phyloP scores from a whole-genome alignment of 192 early-diverging fungal species.

The Blastocladiella britannica region DNA sequence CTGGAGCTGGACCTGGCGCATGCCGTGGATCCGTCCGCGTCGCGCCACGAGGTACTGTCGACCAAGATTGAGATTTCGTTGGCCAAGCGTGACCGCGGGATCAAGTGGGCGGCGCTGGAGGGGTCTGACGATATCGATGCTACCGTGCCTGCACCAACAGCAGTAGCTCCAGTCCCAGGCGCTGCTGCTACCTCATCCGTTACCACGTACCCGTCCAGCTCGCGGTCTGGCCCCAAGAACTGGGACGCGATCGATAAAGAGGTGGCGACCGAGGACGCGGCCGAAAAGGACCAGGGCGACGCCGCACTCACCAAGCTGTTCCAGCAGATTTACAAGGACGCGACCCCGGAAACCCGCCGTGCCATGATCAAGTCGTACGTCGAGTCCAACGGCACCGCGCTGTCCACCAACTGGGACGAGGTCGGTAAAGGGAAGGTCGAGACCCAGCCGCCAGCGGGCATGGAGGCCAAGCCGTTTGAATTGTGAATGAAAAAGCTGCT shows the following conservation, averaged over 20 bases:
- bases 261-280: conserved; percentile 43
- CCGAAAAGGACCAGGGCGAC: conserved; percentile 76
- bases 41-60: conserved; percentile 52
- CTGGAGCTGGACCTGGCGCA: conserved; percentile 78
- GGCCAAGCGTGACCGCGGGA: conserved; percentile 53
- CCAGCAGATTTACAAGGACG: conserved; percentile 78
- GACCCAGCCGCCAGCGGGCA: conserved; percentile 77
- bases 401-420: conserved; percentile 90
- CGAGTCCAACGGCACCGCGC: conserved; percentile 81
- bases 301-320: conserved; percentile 77
- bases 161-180: neutral
- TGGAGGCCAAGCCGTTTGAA: too few relatives aligned
- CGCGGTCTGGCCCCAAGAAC: conserved; percentile 39
- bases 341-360: conserved; percentile 59
- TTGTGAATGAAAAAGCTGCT: too few relatives aligned
- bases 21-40: conserved; percentile 45
- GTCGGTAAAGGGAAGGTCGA: conserved; percentile 67
- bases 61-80: conserved; percentile 89
- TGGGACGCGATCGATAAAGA: conserved; percentile 65
- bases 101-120: conserved; percentile 71
- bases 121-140: conserved; percentile 34
- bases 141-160: conserved; percentile 19
- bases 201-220: conserved; percentile 21
- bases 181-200: neutral
- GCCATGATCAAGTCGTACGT: conserved; percentile 98